Percentiles rank a stretch among this genome's conserved stretches.
Evolutionary conservation across 1,284 basidiomycete genomes (phyloP).

Genomic region (Ustilago tritici): DNA sequence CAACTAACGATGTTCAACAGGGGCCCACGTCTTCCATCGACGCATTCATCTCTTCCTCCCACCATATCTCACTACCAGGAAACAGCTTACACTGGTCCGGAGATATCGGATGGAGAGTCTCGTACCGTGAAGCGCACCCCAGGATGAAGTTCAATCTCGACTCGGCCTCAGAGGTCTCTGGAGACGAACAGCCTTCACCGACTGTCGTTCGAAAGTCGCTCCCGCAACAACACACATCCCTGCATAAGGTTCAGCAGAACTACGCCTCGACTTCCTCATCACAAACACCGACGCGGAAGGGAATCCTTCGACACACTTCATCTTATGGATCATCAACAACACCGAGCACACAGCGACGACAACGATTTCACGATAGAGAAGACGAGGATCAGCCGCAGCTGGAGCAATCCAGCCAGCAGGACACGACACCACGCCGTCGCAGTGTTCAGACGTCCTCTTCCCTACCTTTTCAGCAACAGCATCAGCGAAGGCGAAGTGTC

Average conservation of each 20-base stretch:
- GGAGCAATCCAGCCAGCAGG: constrained; percentile 1
- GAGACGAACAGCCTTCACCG: constrained; percentile 28
- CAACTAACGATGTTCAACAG: constrained; percentile 10
- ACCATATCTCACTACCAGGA: neutral
- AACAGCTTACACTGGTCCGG: neutral
- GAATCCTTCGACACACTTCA: constrained; percentile 39
- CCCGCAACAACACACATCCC: constrained; percentile 10
- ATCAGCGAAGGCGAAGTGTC: constrained; percentile 17
- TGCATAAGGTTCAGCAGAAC: constrained; percentile 18
- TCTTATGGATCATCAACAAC: constrained; percentile 22
- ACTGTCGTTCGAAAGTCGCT: constrained; percentile 33
- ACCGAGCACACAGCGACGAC: constrained; percentile 14
- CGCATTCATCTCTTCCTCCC: neutral
- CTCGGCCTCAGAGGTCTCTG: constrained; percentile 38
- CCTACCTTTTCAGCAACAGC: constrained; percentile 20
- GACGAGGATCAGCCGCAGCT: neutral
- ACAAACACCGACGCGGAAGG: constrained; percentile 26
- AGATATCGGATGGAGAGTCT: neutral
- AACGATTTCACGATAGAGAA: constrained; percentile 19
- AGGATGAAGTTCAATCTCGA: constrained; percentile 44
- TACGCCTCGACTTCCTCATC: constrained; percentile 29
- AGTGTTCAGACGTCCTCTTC: neutral
- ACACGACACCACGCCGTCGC: constrained; percentile 12
- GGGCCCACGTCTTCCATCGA: neutral
- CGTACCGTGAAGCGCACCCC: neutral